A percentile compares a stretch with the other conserved stretches of the same genome.
Evolutionary conservation across 73 alveolate genomes (phyloP).

Genomic region (Paramecium octaurelia): DNA sequence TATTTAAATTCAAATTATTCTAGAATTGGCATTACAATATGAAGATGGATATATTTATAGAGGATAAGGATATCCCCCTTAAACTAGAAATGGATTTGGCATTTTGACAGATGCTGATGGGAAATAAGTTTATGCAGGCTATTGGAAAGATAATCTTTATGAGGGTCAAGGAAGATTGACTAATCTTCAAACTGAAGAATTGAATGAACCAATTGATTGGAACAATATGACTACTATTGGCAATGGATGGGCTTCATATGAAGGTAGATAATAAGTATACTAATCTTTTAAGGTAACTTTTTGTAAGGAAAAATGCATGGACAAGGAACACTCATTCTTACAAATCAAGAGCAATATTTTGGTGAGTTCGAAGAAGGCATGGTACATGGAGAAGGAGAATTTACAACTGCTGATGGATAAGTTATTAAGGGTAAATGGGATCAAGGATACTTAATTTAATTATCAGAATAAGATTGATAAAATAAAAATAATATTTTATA

Average conservation of each 20-base stretch:
- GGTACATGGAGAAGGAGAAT: conserved; percentile 45
- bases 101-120: not conserved
- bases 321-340: not conserved
- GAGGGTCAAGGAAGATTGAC: conserved; percentile 12
- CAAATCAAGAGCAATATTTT: not conserved
- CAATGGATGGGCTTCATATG: conserved; percentile 17
- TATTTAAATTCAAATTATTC: not conserved
- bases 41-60: conserved; percentile 34
- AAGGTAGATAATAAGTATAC: not conserved
- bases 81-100: conserved; percentile 26
- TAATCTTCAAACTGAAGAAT: not conserved
- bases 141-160: conserved; percentile 30
- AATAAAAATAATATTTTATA: not conserved
- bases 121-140: not conserved
- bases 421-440: conserved; percentile 29
- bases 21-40: conserved; percentile 13
- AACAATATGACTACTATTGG: conserved; percentile 8
- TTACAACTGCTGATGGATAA: not conserved
- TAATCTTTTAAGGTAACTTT: not conserved
- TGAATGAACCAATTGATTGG: conserved; percentile 20
- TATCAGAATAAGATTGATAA: conserved; percentile 2
- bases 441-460: conserved; percentile 22
- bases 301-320: conserved; percentile 38
- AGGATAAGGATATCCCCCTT: not conserved
- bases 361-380: conserved; percentile 32